Evolutionary conservation across 768 basidiomycete genomes (phyloP).

Genomic region (Serendipita sp.): DNA sequence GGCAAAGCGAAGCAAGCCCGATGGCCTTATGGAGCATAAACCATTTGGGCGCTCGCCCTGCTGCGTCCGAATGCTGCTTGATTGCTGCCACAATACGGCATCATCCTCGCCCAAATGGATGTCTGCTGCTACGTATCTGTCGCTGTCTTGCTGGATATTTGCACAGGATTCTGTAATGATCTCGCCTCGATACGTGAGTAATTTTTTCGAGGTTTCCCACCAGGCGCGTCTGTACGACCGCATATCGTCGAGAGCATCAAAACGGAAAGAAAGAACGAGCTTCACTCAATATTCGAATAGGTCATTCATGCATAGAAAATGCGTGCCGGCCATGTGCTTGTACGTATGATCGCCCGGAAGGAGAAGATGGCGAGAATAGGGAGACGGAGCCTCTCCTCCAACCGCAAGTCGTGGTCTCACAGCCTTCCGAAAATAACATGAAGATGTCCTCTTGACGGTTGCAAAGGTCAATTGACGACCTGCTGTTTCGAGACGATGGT

Average conservation of each 20-base stretch:
- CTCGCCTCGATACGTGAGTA: background rate
- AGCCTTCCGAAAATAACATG: background rate
- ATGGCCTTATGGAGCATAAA: background rate
- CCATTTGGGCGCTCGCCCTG: background rate
- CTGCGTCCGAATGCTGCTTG: background rate
- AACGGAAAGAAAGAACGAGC: too few relatives aligned
- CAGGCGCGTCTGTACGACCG: too few relatives aligned
- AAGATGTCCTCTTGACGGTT: background rate
- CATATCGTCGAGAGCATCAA: too few relatives aligned
- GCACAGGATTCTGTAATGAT: background rate
- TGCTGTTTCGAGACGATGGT: too few relatives aligned
- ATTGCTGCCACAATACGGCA: background rate
- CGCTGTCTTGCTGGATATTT: background rate
- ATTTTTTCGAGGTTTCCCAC: too few relatives aligned
- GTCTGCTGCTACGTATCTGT: background rate
- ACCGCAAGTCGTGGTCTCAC: background rate
- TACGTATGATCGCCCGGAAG: too few relatives aligned
- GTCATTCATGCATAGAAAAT: background rate
- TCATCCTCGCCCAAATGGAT: background rate
- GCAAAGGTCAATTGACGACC: too few relatives aligned
- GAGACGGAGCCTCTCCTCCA: background rate
- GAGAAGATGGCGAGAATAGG: too few relatives aligned
- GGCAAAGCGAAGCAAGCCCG: too few relatives aligned
- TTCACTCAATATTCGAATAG: background rate
- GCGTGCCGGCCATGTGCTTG: background rate